Evolutionary conservation across 345 rosid species (phyloP), one percentile per base, ranked within the genome.

Genomic region (Gossypium herbaceum): DNA sequence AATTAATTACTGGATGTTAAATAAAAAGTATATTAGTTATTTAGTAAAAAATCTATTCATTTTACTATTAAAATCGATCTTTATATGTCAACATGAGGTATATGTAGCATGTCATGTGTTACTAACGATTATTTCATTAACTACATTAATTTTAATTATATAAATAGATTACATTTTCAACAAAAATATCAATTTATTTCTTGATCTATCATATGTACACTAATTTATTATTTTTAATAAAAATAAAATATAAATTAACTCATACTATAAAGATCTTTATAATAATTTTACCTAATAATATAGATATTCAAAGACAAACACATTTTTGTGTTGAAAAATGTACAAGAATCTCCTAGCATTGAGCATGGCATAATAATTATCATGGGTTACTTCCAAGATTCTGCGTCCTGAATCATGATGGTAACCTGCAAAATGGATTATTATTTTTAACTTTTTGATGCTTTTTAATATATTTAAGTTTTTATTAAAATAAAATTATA

Each of bases 391-490:
- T 34, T 34, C 41, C 56, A 73, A 61, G 75, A 73, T 76, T 80
- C 75, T 73, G 60, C 55, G 25, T 73, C 68, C 72, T 44, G 61
- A 77, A 76, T 81, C 68, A 80, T 39, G 69, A 58, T 39, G 51
- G 45, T 19, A 61, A 19, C 75, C 39, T 3, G 43, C 29, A 73
- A 69, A 54, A 24, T 63, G 51, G 41, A 34, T 34, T 34, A 4
- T 34, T 5, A 34, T 34, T 34, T 0, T 29, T 29, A 29, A 29
- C 4, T 29, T 29, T 29, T 27, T 29, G 4, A 3, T 29, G 6
- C 39, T 0, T 29, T 29, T 34, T 5, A 34, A 34, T 5, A 34
- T 34, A 4, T 34, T 34, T 4, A 6, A 34, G 41, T 34, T 34
- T 29, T 29, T 29, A 29, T 29, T 29, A 29, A 29, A 29, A 29